Conservation (phyloP, 768 basidiomycete species). For the Phlegmacium glaucopus region DNA sequence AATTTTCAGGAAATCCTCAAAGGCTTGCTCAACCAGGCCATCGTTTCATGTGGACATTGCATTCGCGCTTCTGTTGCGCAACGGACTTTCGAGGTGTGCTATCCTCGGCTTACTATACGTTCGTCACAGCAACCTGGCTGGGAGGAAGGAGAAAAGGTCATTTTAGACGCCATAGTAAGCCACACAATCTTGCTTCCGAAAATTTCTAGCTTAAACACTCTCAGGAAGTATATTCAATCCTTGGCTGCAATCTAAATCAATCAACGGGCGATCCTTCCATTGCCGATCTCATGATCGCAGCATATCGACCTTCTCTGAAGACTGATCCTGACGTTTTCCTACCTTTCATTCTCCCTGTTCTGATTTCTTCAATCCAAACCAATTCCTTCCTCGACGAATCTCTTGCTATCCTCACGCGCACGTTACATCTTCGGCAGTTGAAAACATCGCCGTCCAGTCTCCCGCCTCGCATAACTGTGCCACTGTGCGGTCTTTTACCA, state of each 20-base stretch:
- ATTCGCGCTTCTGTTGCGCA: slow-evolving; percentile 45
- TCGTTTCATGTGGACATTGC: slow-evolving; percentile 27
- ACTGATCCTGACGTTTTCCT: slow-evolving; percentile 20
- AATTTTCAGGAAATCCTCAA: slow-evolving; percentile 17
- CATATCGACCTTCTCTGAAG: slow-evolving; percentile 25
- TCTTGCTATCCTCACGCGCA: slow-evolving; percentile 50
- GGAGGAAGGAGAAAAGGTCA: slow-evolving; percentile 36
- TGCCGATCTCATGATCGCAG: slow-evolving; percentile 33
- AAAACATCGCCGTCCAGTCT: slow-evolving; percentile 18
- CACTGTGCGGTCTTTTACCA: slow-evolving; percentile 49
- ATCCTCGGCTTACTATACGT: slow-evolving; percentile 40
- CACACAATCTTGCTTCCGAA: background rate
- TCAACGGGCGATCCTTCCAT: slow-evolving; percentile 22
- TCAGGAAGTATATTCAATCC: slow-evolving; percentile 32
- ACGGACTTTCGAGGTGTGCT: slow-evolving; percentile 40
- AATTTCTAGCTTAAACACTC: slow-evolving; percentile 2
- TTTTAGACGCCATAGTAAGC: slow-evolving; percentile 40
- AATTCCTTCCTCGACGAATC: slow-evolving; percentile 57
- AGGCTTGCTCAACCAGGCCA: slow-evolving; percentile 13
- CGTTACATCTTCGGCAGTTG: slow-evolving; percentile 24
- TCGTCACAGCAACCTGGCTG: slow-evolving; percentile 30
- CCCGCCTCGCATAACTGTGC: slow-evolving; percentile 42
- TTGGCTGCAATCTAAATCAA: slow-evolving; percentile 24
- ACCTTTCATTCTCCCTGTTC: slow-evolving; percentile 32
- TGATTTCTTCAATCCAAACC: slow-evolving; percentile 50